Evolutionary conservation across 169 alveolate species (phyloP).

Genomic region (Plasmodium adleri): DNA sequence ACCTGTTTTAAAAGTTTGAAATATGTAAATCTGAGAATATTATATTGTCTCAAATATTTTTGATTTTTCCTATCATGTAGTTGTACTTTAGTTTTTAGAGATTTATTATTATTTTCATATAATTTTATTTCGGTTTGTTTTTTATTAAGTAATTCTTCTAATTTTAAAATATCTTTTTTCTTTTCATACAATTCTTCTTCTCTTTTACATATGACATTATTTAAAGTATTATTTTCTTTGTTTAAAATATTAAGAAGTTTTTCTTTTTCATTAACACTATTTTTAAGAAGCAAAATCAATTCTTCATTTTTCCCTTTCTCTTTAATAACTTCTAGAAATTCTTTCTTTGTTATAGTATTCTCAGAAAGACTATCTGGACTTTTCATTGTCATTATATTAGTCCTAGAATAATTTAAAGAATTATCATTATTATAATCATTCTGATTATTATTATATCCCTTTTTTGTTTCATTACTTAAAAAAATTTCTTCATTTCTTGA

Average conservation of each 20-base stretch:
- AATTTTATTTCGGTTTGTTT: conserved; percentile 24
- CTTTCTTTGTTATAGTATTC: conserved; percentile 15
- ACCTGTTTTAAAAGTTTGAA: conserved; percentile 45
- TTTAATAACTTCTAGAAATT: conserved; percentile 24
- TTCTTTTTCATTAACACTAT: conserved; percentile 50
- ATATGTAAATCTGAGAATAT: conserved; percentile 18
- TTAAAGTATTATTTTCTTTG: conserved; percentile 31
- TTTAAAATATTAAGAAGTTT: conserved; percentile 20
- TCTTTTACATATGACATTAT: conserved; percentile 12
- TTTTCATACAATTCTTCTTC: conserved; percentile 32
- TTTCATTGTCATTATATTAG: not conserved
- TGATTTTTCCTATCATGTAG: conserved; percentile 17
- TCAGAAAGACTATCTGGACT: not conserved
- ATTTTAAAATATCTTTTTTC: conserved; percentile 11
- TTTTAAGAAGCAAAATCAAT: conserved; percentile 38
- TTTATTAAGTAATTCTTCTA: conserved; percentile 25
- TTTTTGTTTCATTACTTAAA: not conserved
- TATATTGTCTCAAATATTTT: conserved; percentile 25
- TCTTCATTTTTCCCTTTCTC: conserved; percentile 38
- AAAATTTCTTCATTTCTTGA: not conserved
- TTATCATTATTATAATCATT: not conserved
- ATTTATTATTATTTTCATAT: conserved; percentile 23
- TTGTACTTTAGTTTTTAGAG: conserved; percentile 17
- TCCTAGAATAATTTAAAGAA: not conserved
- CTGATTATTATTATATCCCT: not conserved